phyloP scores from a whole-genome alignment of 768 basidiomycete genomes.

The Boletus rubescentipes region DNA sequence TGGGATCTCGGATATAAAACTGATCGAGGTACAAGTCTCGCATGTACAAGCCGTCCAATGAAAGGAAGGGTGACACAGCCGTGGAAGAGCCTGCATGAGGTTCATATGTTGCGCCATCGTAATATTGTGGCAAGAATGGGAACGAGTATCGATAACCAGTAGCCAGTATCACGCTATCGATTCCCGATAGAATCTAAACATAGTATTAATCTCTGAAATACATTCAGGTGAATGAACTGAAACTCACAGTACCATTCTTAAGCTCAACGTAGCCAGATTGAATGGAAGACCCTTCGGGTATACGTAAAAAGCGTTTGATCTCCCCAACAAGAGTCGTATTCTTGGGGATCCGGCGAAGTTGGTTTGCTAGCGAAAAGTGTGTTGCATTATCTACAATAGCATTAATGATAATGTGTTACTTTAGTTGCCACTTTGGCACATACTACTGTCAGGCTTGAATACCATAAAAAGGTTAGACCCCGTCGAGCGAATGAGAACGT shows the following conservation, averaged over 20 bases:
- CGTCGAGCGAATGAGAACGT: neutral
- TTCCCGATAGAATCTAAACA: neutral
- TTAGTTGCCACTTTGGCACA: neutral
- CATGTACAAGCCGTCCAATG: slow-evolving; percentile 3
- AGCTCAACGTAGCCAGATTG: slow-evolving; percentile 16
- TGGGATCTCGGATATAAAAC: slow-evolving; percentile 15
- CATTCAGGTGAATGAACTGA: neutral
- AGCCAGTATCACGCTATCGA: slow-evolving; percentile 12
- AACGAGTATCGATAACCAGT: slow-evolving; percentile 15
- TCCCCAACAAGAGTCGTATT: slow-evolving; percentile 16
- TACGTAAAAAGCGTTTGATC: slow-evolving; percentile 8
- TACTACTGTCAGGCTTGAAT: slow-evolving; percentile 6
- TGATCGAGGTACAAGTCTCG: slow-evolving; percentile 16
- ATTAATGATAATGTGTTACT: neutral
- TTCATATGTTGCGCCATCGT: slow-evolving; percentile 5
- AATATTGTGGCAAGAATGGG: slow-evolving; percentile 19
- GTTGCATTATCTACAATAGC: neutral
- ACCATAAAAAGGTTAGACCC: neutral
- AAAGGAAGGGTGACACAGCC: slow-evolving; percentile 8
- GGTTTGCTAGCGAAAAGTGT: neutral
- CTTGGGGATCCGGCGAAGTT: slow-evolving; percentile 2
- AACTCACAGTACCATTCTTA: slow-evolving; percentile 14
- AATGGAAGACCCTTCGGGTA: slow-evolving; percentile 5
- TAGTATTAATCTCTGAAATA: neutral
- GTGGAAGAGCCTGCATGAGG: neutral